Evolutionary conservation across 1,284 basidiomycete species (phyloP), one percentile per base, ranked within the genome.

Genomic region (Kalmanozyma brasiliensis): DNA sequence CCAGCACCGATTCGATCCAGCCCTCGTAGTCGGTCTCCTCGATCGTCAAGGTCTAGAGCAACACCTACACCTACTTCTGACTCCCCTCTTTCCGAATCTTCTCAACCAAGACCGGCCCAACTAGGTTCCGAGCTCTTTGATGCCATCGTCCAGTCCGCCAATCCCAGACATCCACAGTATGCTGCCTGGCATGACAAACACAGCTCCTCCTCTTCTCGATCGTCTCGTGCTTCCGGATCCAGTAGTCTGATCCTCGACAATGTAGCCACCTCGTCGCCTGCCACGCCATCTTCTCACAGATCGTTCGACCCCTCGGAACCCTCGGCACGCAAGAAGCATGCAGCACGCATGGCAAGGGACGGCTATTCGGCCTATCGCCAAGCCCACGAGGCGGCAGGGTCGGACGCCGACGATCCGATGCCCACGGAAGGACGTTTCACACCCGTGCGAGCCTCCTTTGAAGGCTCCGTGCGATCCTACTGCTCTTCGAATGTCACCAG

Each of bases 131-230:
- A 59, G 34, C 47, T 64, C 30, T 69, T 60, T 29, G 66, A 69
- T 35, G 66, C 66, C 4, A 64, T 69, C 17, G 66, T 69, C 10
- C 66, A 69, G 33, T 56, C 66, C 1, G 66, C 66, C 36, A 61
- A 69, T 29, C 66, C 66, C 2, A 41, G 46, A 8, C 66, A 69
- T 43, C 66, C 66, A 1, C 56, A 69, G 29, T 61, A 69, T 20
- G 47, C 56, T 22, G 61, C 66, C 8, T 69, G 66, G 66, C 47
- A 56, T 13, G 49, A 60, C 6, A 24, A 56, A 26, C 60, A 64
- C 41, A 52, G 56, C 22, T 47, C 60, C 3, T 46, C 60, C 20
- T 59, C 66, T 17, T 49, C 24, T 17, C 53, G 44, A n/a, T 58
- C 60, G 2, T 53, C 66, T 0, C 55, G 56, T 23, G 35, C 42